Base-by-base conservation (phyloP, 805 yeast genomes). In the Brettanomyces anomalus region DNA sequence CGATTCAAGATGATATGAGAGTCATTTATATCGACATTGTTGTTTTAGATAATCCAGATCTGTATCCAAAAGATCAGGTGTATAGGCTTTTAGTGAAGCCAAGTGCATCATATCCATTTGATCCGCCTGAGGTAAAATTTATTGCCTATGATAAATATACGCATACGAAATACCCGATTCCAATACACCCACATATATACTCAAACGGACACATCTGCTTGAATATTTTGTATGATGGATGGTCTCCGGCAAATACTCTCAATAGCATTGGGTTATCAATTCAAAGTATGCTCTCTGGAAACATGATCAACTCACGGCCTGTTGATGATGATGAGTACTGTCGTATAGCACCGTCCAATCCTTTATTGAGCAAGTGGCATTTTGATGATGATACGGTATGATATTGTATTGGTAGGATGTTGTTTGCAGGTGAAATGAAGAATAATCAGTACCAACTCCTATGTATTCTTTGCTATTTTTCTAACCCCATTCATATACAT, bases 201-300 rank as follows among this genome's bases (percentile, higher is more conserved):
- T 71, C 81, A 28, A 83, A 83, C 52, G 90, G 89, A 1, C 89
- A 83, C 52, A 82, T 82, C n/a, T 82, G 90, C 54, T 62, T 82
- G 17, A 77, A 82, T 52, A 60, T 83, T 2, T 60, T 82, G 32
- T 86, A 83, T 3, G 70, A 69, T 16, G 81, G 72, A 35, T 80
- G 86, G 86, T 68, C 83, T 0, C 85, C 86, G 0, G 79, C 78
- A 0, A 76, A 77, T 46, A 65, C 74, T 0, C 57, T 77, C 1
- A 69, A 68, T 33, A 62, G 74, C 1, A 58, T 76, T 0, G 56
- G 72, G 10, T 43, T 83, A 19, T 79, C 87, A 13, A 57, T 82
- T 17, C 88, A 83, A 51, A 75, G 83, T 33, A 76, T 82, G 78
- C 58, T 82, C 35, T 67, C 66, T 10, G 68, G 74, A 3, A 82